Evolutionary conservation across 352 stramenopile genomes (phyloP).

Genomic region (Aphanomyces invadans): DNA sequence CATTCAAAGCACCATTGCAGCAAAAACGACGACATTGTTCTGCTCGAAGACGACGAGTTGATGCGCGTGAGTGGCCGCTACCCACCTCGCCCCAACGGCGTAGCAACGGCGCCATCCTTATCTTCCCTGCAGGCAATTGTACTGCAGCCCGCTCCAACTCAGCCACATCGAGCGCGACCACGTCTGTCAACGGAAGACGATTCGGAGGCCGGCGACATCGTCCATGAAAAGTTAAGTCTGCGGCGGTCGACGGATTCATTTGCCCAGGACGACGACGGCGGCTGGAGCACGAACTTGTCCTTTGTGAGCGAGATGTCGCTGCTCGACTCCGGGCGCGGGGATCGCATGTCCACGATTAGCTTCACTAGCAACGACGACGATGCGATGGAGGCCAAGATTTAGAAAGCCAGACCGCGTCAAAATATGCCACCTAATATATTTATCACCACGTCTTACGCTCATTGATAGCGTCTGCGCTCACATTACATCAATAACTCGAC

Average conservation of each 20-base stretch:
- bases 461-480: too few species aligned
- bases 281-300: slow-evolving; percentile 15
- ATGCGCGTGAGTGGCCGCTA: background rate
- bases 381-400: slow-evolving; percentile 14
- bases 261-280: background rate
- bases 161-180: background rate
- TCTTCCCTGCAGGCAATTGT: background rate
- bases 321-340: background rate
- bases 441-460: too few species aligned
- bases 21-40: slow-evolving; percentile 16
- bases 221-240: slow-evolving; percentile 1
- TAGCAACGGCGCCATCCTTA: too few species aligned
- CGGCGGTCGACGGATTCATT: slow-evolving; percentile 14
- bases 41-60: slow-evolving; percentile 23
- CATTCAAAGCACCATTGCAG: too few species aligned
- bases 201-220: slow-evolving; percentile 3
- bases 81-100: background rate
- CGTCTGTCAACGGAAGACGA: background rate
- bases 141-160: background rate
- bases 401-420: background rate
- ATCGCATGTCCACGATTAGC: slow-evolving; percentile 7
- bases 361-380: slow-evolving; percentile 4
- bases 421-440: too few species aligned
- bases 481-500: too few species aligned
- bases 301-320: slow-evolving; percentile 20